A percentile compares a stretch with the other conserved stretches of the same genome.
These are phyloP conservation scores for Talaromyces amestolkiae DNA, from an alignment of 2,329 filamentous ascomycete species.

Conservation along the genomic window DNA sequence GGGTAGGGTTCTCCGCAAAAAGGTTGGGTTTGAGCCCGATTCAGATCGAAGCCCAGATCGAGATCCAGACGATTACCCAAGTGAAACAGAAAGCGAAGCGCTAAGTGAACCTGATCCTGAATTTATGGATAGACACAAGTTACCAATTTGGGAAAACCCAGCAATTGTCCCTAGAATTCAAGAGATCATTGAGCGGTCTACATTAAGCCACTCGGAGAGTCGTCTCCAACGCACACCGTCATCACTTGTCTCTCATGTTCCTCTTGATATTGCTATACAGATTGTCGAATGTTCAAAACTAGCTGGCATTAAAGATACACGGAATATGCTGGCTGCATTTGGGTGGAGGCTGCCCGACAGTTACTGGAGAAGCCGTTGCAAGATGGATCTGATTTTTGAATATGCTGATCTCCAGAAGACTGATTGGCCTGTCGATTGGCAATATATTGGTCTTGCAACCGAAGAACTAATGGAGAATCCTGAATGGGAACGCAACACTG, in stretches of 20 bases:
- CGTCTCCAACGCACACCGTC: neutral
- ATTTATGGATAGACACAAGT: neutral
- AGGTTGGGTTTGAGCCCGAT: neutral
- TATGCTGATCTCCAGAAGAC: constrained; percentile 18
- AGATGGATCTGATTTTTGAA: constrained; percentile 20
- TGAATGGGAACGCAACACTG: constrained; percentile 3
- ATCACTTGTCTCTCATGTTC: constrained; percentile 13
- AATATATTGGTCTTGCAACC: constrained; percentile 18
- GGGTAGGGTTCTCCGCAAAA: neutral
- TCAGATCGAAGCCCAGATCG: neutral
- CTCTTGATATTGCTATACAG: constrained; percentile 15
- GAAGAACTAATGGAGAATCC: constrained; percentile 17
- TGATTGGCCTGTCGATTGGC: constrained; percentile 17
- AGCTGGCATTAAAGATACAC: constrained; percentile 11
- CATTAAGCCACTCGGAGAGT: neutral
- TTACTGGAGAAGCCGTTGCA: constrained; percentile 20
- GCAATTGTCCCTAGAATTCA: constrained; percentile 14
- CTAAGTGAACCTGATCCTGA: neutral
- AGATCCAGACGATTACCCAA: neutral
- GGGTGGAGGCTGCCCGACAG: constrained; percentile 19
- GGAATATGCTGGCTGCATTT: constrained; percentile 19
- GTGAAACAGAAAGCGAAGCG: constrained; percentile 1
- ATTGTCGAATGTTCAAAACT: constrained; percentile 15
- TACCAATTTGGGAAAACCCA: constrained; percentile 11
- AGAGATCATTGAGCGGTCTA: constrained; percentile 14